Evolutionary conservation across 2,329 filamentous ascomycete genomes (phyloP), one percentile per base, ranked within the genome.

Genomic region (Calonectria naviculata): DNA sequence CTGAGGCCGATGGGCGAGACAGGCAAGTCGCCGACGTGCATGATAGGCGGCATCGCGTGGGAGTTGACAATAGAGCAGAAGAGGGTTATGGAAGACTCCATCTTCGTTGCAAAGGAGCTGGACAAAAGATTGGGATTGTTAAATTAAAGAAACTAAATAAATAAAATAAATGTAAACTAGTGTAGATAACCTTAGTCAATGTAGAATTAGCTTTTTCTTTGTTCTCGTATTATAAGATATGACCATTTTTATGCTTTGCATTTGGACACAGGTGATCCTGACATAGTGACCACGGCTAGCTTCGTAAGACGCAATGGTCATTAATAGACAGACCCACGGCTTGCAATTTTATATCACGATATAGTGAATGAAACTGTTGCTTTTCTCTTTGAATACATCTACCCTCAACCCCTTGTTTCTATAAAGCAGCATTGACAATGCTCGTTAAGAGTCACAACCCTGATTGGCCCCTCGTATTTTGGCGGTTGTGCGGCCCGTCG

Each of bases 21-120:
- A 8, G 84, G 81, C 73, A 71, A 80, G 67, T 78, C 80, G 1
- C 81, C 81, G 79, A 84, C 82, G 70, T 85, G 84, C 60, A 85
- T 85, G 83, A 75, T 75, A 9, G 76, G 75, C 0, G 47, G 38
- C 1, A 36, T 65, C 21, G 76, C 46, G 4, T 67, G 17, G 1
- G 49, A 72, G 17, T n/a, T 80, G 3, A 49, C 28, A 0, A 24
- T 1, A 0, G 4, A 41, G 1, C 74, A 78, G 56, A 52, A 28
- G 10, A n/a, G n/a, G n/a, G n/a, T n/a, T n/a, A n/a, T n/a, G 7
- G 34, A 7, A 0, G n/a, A n/a, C n/a, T 63, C 71, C 5, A 78
- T 78, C 13, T 17, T 70, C 0, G 65, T 62, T 46, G 76, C 76
- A 5, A 36, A 49, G 8, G 61, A 26, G 13, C 42, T 64, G 6